Conservation (phyloP, 108 stramenopile genomes). For the Cyclostephanos invisitatus region DNA sequence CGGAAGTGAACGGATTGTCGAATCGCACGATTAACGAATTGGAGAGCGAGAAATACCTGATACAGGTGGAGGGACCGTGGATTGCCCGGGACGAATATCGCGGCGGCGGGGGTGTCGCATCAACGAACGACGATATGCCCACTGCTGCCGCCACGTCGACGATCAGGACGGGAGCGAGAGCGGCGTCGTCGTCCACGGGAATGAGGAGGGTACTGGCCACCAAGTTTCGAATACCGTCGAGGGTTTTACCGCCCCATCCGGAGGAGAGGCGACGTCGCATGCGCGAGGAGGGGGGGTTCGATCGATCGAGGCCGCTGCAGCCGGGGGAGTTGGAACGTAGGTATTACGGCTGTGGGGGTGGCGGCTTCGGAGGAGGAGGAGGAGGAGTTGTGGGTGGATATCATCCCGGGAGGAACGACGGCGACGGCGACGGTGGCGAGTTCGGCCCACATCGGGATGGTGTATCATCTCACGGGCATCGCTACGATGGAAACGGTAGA, state of each 20-base stretch:
- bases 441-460: too few relatives aligned
- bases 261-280: slow-evolving; percentile 15
- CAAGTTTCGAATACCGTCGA: slow-evolving; percentile 65
- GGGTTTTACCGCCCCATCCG: slow-evolving; percentile 52
- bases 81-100: background rate
- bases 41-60: slow-evolving; percentile 47
- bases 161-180: background rate
- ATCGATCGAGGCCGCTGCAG: slow-evolving; percentile 29
- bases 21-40: background rate
- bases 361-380: background rate
- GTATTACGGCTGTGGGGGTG: slow-evolving; percentile 21
- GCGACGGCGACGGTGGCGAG: too few relatives aligned
- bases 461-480: too few relatives aligned
- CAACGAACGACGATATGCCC: too few relatives aligned
- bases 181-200: background rate
- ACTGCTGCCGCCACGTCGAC: background rate
- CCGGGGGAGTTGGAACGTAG: slow-evolving; percentile 46
- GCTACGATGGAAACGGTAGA: too few relatives aligned
- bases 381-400: background rate
- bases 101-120: slow-evolving; percentile 4
- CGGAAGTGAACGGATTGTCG: slow-evolving; percentile 10
- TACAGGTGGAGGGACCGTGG: slow-evolving; percentile 41
- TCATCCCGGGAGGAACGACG: background rate
- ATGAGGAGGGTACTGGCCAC: slow-evolving; percentile 65
- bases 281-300: slow-evolving; percentile 27